A percentile compares a stretch with the other conserved stretches of the same genome.
phyloP scores from a whole-genome alignment of 352 stramenopile genomes.

The Pythium vanterpoolii region DNA sequence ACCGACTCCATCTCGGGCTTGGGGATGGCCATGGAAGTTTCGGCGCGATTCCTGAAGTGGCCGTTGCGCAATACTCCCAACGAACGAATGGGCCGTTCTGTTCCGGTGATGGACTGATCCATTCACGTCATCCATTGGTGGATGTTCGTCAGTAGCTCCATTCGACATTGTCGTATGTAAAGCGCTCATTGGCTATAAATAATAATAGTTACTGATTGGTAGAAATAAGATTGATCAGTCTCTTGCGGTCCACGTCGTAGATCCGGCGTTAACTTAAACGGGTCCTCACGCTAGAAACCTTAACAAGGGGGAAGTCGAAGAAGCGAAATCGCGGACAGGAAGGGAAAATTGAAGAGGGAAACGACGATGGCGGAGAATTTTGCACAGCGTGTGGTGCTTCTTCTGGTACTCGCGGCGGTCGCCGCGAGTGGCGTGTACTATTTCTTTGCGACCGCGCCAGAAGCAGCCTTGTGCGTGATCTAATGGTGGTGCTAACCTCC shows the following conservation, averaged over 20 bases:
- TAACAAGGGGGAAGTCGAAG: background rate
- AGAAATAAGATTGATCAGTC: background rate
- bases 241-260: background rate
- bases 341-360: background rate
- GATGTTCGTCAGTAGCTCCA: background rate
- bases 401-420: slow-evolving; percentile 40
- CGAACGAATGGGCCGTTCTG: no score
- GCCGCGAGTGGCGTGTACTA: slow-evolving; percentile 48
- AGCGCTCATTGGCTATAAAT: slow-evolving; percentile 8
- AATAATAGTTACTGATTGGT: background rate
- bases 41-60: background rate
- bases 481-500: background rate
- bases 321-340: background rate
- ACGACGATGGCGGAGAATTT: slow-evolving; percentile 22
- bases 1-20: slow-evolving; percentile 9
- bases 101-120: slow-evolving; percentile 12
- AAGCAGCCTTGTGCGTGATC: slow-evolving; percentile 59
- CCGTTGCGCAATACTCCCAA: slow-evolving; percentile 15
- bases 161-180: background rate
- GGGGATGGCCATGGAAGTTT: background rate
- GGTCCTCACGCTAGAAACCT: background rate
- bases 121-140: slow-evolving; percentile 7
- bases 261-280: slow-evolving; percentile 2
- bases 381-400: slow-evolving; percentile 31
- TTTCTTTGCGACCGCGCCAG: slow-evolving; percentile 67